Conservation (phyloP, 805 yeast species). For the Teunomyces kruisii region DNA sequence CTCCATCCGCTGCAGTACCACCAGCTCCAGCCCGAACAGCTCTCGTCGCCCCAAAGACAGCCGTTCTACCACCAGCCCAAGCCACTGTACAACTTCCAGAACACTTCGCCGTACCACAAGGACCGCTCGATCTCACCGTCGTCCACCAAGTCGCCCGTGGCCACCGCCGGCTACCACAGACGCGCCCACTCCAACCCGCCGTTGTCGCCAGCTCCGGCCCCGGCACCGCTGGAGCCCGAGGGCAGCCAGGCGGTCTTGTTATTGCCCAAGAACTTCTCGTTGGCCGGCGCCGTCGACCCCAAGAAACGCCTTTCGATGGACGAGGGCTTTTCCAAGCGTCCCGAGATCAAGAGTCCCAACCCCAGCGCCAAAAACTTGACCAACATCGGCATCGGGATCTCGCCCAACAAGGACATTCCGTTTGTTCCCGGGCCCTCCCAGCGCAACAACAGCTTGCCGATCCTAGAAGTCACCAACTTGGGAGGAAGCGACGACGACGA, state of each 20-base stretch:
- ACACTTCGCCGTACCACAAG: slow-evolving; percentile 10
- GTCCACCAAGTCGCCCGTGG: slow-evolving; percentile 16
- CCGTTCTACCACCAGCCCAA: slow-evolving; percentile 33
- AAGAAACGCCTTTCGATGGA: slow-evolving; percentile 30
- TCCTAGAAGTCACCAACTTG: not conserved
- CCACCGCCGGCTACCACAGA: slow-evolving; percentile 20
- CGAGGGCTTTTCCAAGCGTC: slow-evolving; percentile 12
- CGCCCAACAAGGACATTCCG: not conserved
- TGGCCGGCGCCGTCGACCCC: slow-evolving; percentile 15
- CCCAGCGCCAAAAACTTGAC: slow-evolving; percentile 14
- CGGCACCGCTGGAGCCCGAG: slow-evolving; percentile 5
- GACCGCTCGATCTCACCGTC: slow-evolving; percentile 30
- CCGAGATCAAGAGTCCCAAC: slow-evolving; percentile 6
- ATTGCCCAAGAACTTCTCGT: slow-evolving; percentile 48
- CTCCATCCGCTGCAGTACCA: too few species aligned
- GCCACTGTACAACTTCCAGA: slow-evolving; percentile 27
- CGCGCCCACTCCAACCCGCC: slow-evolving; percentile 37
- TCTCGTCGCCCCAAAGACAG: not conserved
- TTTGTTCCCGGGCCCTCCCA: not conserved
- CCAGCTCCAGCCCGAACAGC: too few species aligned
- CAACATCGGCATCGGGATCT: slow-evolving; percentile 17
- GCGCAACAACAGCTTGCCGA: slow-evolving; percentile 1
- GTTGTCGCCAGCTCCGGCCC: slow-evolving; percentile 17
- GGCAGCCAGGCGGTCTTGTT: slow-evolving; percentile 45
- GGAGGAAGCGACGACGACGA: not conserved